These are phyloP conservation scores for Penicillium janthinellum DNA, from an alignment of 2,329 filamentous ascomycete genomes.

Conservation along the genomic window DNA sequence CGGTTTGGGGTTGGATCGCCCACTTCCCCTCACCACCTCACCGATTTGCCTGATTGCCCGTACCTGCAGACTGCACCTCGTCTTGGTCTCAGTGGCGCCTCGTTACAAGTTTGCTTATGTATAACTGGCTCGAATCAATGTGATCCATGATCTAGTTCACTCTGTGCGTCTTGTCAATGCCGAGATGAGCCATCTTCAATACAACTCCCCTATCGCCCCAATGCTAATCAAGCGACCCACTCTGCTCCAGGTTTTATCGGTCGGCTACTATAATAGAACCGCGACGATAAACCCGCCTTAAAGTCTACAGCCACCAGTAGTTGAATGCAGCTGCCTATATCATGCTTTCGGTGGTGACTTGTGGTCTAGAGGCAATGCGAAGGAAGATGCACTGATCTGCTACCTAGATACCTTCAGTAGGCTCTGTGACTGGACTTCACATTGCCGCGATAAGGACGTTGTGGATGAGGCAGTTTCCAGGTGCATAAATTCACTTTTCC, in stretches of 20 bases:
- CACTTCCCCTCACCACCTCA: neutral
- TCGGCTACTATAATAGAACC: neutral
- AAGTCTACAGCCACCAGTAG: too few species aligned
- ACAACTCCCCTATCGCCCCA: neutral
- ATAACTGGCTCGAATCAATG: neutral
- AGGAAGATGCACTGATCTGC: too few species aligned
- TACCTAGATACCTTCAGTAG: too few species aligned
- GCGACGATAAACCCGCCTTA: too few species aligned
- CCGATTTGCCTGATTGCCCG: neutral
- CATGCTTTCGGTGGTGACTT: neutral
- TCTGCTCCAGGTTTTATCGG: neutral
- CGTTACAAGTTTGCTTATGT: neutral
- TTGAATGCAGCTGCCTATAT: neutral
- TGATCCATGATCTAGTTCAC: neutral
- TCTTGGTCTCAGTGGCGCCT: neutral
- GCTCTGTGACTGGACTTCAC: too few species aligned
- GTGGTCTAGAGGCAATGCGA: too few species aligned
- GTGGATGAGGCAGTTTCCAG: too few species aligned
- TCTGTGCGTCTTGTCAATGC: neutral
- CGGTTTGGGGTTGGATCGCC: constrained; percentile 10
- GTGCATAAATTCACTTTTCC: too few species aligned
- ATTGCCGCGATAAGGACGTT: too few species aligned
- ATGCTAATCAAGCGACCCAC: neutral
- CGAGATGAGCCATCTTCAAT: neutral
- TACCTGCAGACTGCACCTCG: neutral